Conservation (phyloP, 306 rosid species). For the Oxytropis ochrocephala region DNA sequence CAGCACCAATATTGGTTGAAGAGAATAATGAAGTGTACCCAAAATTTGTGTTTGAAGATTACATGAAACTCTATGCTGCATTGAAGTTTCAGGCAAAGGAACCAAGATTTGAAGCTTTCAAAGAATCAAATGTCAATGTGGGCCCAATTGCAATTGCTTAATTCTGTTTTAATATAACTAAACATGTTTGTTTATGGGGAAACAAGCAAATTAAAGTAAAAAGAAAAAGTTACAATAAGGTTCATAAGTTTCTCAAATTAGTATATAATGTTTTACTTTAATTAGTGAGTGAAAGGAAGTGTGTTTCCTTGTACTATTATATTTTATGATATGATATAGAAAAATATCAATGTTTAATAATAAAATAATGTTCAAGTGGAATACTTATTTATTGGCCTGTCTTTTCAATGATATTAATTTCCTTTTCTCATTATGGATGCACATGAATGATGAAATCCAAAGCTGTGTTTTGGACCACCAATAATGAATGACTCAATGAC, state of each 20-base stretch:
- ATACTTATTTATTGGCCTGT: neutral
- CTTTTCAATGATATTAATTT: neutral
- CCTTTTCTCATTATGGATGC: neutral
- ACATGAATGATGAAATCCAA: constrained; percentile 9
- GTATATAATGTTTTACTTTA: neutral
- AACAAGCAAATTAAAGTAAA: neutral
- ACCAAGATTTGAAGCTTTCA: constrained; percentile 20
- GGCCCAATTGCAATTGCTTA: constrained; percentile 11
- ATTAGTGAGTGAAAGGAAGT: neutral
- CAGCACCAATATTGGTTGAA: constrained; percentile 4
- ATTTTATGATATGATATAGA: neutral
- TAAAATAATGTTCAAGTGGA: neutral
- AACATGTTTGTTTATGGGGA: neutral
- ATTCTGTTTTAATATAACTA: neutral
- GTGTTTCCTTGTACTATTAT: neutral
- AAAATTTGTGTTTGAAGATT: constrained; percentile 18
- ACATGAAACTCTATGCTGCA: constrained; percentile 9
- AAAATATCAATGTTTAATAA: neutral
- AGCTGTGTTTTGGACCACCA: constrained; percentile 13
- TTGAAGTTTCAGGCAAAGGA: constrained; percentile 15
- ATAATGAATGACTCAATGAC: neutral
- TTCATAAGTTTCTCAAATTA: neutral
- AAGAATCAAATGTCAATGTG: neutral
- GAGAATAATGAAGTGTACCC: constrained; percentile 11
- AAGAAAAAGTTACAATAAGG: neutral